phyloP scores from a whole-genome alignment of 768 basidiomycete species.

The Hygrophorus russula region DNA sequence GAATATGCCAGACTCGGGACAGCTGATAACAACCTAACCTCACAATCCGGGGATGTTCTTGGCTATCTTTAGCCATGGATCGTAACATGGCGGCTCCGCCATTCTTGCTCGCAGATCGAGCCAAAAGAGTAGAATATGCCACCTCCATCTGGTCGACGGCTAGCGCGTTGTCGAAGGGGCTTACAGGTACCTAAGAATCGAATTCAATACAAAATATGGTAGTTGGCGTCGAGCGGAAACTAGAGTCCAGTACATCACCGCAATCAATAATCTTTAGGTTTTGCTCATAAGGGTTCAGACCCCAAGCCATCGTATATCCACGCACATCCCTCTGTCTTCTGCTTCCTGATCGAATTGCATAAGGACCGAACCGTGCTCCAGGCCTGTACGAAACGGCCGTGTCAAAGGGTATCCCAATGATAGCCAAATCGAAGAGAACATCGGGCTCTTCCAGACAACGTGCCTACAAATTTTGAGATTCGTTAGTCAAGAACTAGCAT shows the following conservation, averaged over 20 bases:
- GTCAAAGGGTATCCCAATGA: conserved; percentile 76
- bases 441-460: conserved; percentile 55
- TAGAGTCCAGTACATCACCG: conserved; percentile 51
- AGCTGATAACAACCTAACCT: conserved; percentile 24
- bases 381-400: conserved; percentile 54
- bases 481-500: too few relatives aligned
- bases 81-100: conserved; percentile 10
- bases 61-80: conserved; percentile 42
- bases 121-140: conserved; percentile 68
- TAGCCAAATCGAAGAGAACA: conserved; percentile 56
- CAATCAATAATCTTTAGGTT: conserved; percentile 65
- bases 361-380: conserved; percentile 76
- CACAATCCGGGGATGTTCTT: conserved; percentile 64
- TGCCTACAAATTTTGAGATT: conserved; percentile 24
- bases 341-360: conserved; percentile 74
- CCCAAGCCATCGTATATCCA: conserved; percentile 68
- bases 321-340: conserved; percentile 45
- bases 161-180: conserved; percentile 71
- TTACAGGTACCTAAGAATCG: conserved; percentile 51
- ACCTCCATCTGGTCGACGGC: conserved; percentile 84
- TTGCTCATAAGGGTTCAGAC: conserved; percentile 47
- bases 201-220: background rate
- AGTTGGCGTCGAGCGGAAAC: background rate
- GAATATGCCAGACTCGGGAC: background rate
- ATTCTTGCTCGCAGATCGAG: conserved; percentile 32